Percentiles rank a stretch among this genome's conserved stretches.
These are phyloP conservation scores for Crithidia brevicula DNA, from an alignment of 208 protist species.

Conservation along the genomic window DNA sequence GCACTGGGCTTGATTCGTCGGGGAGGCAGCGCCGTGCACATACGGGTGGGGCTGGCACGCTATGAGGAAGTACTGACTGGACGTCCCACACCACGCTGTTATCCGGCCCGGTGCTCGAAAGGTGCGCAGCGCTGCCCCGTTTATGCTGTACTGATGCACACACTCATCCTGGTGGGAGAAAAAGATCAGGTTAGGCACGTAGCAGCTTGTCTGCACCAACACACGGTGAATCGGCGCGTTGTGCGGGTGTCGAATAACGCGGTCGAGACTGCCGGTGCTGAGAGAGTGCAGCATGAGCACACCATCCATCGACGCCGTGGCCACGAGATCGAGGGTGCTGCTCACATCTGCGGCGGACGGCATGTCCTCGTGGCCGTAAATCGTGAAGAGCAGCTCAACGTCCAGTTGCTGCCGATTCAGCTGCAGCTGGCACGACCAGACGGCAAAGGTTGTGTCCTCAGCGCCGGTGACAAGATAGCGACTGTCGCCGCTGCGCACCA, in stretches of 20 bases:
- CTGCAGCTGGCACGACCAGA: conserved; percentile 76
- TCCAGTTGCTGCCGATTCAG: conserved; percentile 43
- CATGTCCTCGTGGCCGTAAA: conserved; percentile 87
- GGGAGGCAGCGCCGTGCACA: neutral
- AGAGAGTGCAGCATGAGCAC: conserved; percentile 85
- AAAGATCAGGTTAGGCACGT: conserved; percentile 86
- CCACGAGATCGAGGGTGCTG: conserved; percentile 75
- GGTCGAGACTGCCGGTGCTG: conserved; percentile 64
- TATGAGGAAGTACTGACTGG: conserved; percentile 76
- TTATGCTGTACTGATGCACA: conserved; percentile 82
- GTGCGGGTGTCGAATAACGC: conserved; percentile 75
- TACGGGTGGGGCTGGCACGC: conserved; percentile 33
- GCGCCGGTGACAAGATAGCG: conserved; percentile 84
- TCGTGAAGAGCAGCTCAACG: conserved; percentile 72
- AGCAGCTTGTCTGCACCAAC: conserved; percentile 77
- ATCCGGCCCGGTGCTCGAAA: conserved; percentile 64
- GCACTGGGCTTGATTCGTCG: neutral
- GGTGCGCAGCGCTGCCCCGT: conserved; percentile 76
- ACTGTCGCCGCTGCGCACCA: conserved; percentile 73
- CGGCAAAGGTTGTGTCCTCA: conserved; percentile 92
- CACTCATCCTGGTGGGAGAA: conserved; percentile 71
- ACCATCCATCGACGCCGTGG: conserved; percentile 81
- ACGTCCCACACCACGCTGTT: conserved; percentile 64
- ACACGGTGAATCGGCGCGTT: conserved; percentile 68
- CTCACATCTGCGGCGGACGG: conserved; percentile 79